phyloP scores from a whole-genome alignment of 768 basidiomycete species.

The Phanerochaete carnosa region DNA sequence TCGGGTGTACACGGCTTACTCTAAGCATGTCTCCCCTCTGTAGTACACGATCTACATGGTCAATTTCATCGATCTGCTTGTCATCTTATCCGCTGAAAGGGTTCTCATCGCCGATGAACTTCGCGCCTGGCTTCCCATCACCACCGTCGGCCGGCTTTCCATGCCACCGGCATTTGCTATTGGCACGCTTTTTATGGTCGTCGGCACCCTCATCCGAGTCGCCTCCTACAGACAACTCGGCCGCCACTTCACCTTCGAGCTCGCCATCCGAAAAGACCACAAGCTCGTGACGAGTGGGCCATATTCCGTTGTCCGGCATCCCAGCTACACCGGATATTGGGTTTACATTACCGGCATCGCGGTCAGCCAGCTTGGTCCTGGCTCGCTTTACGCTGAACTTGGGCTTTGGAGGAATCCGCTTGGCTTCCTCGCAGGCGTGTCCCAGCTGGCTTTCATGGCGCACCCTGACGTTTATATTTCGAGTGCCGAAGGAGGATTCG shows the following conservation, averaged over 20 bases:
- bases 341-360: conserved; percentile 8
- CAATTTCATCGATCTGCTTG: not conserved
- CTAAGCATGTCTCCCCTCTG: too few species aligned
- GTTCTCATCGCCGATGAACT: too few species aligned
- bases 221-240: conserved; percentile 9
- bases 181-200: not conserved
- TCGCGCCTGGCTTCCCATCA: too few species aligned
- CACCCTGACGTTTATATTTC: not conserved
- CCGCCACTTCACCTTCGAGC: conserved; percentile 10
- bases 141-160: not conserved
- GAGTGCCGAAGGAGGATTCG: conserved; percentile 11
- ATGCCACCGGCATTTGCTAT: not conserved
- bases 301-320: conserved; percentile 22
- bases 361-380: conserved; percentile 4
- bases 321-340: conserved; percentile 12
- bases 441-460: not conserved
- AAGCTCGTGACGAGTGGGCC: conserved; percentile 18
- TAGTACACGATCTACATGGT: not conserved
- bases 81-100: not conserved
- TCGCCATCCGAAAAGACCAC: conserved; percentile 11
- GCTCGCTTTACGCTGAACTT: not conserved
- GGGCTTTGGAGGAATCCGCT: not conserved
- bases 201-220: conserved; percentile 2
- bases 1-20: not conserved
- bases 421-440: too few species aligned